Evolutionary conservation across 2,329 filamentous ascomycete genomes (phyloP).

Genomic region (Apiospora malaysiana): DNA sequence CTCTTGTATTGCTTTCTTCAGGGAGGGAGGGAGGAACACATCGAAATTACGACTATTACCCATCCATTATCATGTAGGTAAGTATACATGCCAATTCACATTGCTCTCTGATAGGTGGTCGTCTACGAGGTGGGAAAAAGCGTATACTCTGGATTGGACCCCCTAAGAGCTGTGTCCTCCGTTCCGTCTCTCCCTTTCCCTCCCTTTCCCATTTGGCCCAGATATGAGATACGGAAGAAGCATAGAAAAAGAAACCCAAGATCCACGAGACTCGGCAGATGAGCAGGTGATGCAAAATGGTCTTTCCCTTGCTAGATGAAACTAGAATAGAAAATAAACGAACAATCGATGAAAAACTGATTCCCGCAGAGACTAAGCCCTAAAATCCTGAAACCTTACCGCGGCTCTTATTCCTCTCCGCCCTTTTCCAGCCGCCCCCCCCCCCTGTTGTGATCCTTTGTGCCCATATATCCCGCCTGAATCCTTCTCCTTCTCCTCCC

Average conservation of each 20-base stretch:
- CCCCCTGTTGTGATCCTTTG: background rate
- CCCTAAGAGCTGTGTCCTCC: background rate
- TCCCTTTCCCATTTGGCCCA: background rate
- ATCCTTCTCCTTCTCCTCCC: background rate
- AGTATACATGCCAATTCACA: background rate
- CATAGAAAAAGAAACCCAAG: background rate
- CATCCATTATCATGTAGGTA: background rate
- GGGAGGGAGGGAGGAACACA: background rate
- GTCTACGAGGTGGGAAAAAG: too few relatives aligned
- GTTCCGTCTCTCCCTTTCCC: background rate
- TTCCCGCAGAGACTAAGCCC: background rate
- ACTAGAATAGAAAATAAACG: background rate
- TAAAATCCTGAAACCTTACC: constrained; percentile 3
- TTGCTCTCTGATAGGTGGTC: background rate
- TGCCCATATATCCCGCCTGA: background rate
- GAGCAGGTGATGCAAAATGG: background rate
- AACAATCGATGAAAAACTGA: background rate
- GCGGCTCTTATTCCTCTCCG: background rate
- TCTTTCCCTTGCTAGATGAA: background rate
- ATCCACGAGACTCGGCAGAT: background rate
- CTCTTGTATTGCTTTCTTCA: background rate
- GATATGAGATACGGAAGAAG: background rate
- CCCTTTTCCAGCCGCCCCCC: background rate
- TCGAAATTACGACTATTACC: background rate
- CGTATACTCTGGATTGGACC: background rate